Conservation (phyloP, 441 rosid genomes). For the Viola pubescens region DNA sequence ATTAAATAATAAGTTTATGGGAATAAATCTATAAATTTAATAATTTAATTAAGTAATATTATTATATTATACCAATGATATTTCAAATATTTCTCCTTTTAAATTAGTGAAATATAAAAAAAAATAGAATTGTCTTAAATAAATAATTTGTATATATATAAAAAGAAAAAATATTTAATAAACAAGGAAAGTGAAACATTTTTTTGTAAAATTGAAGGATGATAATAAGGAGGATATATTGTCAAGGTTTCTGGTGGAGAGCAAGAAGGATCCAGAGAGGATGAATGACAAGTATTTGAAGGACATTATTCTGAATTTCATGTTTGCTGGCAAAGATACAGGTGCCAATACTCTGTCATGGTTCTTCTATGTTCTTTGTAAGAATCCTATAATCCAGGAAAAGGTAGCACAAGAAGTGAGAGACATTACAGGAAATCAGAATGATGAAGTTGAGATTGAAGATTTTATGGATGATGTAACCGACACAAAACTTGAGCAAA, state of each 20-base stretch:
- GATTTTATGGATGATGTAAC: slow-evolving; percentile 36
- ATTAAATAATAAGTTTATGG: too few species aligned
- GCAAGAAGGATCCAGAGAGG: slow-evolving; percentile 36
- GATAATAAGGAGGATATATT: slow-evolving; percentile 4
- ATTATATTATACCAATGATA: too few species aligned
- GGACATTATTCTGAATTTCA: slow-evolving; percentile 65
- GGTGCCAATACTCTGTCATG: slow-evolving; percentile 62
- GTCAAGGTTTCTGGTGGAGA: slow-evolving; percentile 54
- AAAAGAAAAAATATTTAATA: too few species aligned
- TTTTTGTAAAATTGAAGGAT: too few species aligned
- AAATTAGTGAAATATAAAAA: too few species aligned
- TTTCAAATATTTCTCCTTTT: too few species aligned
- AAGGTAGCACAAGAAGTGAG: slow-evolving; percentile 49
- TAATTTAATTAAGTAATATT: too few species aligned
- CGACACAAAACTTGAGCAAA: slow-evolving; percentile 45
- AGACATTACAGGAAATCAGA: slow-evolving; percentile 26
- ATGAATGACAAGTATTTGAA: slow-evolving; percentile 60
- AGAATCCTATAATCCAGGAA: slow-evolving; percentile 60
- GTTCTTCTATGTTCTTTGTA: slow-evolving; percentile 71
- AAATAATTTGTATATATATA: too few species aligned
- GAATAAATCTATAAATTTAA: too few species aligned
- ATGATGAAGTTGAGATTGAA: slow-evolving; percentile 19
- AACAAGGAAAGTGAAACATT: too few species aligned
- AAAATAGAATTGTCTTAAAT: too few species aligned
- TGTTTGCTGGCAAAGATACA: slow-evolving; percentile 76